Conservation (phyloP, 2,329 filamentous ascomycete genomes). For the Davidsoniella australis region DNA sequence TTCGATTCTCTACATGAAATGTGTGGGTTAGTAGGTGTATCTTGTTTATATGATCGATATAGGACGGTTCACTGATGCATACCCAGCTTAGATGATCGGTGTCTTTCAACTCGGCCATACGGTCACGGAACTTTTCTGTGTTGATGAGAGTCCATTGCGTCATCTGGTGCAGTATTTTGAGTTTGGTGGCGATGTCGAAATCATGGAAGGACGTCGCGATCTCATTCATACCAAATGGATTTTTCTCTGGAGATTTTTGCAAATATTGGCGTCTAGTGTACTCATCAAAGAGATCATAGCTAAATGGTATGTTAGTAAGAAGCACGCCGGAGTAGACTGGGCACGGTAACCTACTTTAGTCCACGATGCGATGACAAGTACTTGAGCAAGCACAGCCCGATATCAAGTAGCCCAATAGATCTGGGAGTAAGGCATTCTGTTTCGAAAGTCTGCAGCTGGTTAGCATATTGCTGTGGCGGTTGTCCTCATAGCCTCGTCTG, state of each 20-base stretch:
- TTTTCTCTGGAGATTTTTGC: conserved; percentile 59
- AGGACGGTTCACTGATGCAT: conserved; percentile 26
- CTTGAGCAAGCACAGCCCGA: conserved; percentile 77
- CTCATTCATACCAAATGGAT: conserved; percentile 73
- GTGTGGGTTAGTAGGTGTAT: background rate
- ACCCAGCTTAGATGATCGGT: conserved; percentile 74
- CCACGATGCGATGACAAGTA: conserved; percentile 87
- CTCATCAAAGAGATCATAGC: conserved; percentile 77
- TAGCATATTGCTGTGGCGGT: background rate
- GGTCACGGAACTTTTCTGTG: conserved; percentile 70
- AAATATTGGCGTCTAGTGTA: conserved; percentile 80
- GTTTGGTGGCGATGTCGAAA: conserved; percentile 69
- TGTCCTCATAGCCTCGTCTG: background rate
- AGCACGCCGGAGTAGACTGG: background rate
- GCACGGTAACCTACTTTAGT: conserved; percentile 50
- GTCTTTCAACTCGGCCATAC: conserved; percentile 69
- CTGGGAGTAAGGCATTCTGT: conserved; percentile 68
- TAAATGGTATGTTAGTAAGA: conserved; percentile 23
- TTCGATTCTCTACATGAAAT: conserved; percentile 44
- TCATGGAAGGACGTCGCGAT: conserved; percentile 56
- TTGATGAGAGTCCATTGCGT: conserved; percentile 80
- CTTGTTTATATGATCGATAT: background rate
- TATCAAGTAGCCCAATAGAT: conserved; percentile 58
- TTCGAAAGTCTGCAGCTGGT: conserved; percentile 55
- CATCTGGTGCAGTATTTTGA: conserved; percentile 69